Base-by-base conservation (phyloP, 305 asterid genomes). In the Solanum hybrid region DNA sequence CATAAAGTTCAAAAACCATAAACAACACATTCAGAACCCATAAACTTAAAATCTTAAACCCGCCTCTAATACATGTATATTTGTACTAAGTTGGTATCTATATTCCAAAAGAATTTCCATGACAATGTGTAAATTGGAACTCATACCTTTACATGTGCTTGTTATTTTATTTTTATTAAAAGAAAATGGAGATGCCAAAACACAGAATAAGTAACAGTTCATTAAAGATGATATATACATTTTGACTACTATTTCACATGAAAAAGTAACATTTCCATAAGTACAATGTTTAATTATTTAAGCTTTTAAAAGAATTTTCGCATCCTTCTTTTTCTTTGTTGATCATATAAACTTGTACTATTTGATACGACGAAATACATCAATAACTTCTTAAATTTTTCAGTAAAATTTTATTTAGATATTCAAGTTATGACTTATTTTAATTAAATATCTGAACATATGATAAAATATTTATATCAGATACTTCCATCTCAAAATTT, bases 121-220 rank as follows among this genome's bases (percentile, higher is more conserved):
- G 13, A 37, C 85, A 38, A 80, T 7, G 13, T 80, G 35, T 40
- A 32, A 5, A 76, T 76, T 26, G 24, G 24, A 38, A 80, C 69
- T 26, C 13, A 80, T 29, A 51, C 13, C 29, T 45, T 51, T 84
- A 27, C 73, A 84, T 84, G 38, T 84, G 29, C 31, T 84, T 82
- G 29, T 22, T 45, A 5, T 29, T 29, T n/a, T n/a, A n/a, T 22
- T 81, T 29, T n/a, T 24, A 69, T 24, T 24, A 24, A 2, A 75
- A 1, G 10, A 81, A 82, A 82, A 45, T 71, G 27, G 9, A 84
- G 73, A 84, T 84, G 37, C 87, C 73, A 29, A 51, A 29, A 82
- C 71, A 17, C 73, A 19, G 87, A 84, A 84, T 84, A 45, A 82
- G 73, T 82, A 84, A 84, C 73, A 84, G 73, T 84, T 84, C 73